phyloP scores from a whole-genome alignment of 805 yeast species.

The Lipomyces starkeyi region DNA sequence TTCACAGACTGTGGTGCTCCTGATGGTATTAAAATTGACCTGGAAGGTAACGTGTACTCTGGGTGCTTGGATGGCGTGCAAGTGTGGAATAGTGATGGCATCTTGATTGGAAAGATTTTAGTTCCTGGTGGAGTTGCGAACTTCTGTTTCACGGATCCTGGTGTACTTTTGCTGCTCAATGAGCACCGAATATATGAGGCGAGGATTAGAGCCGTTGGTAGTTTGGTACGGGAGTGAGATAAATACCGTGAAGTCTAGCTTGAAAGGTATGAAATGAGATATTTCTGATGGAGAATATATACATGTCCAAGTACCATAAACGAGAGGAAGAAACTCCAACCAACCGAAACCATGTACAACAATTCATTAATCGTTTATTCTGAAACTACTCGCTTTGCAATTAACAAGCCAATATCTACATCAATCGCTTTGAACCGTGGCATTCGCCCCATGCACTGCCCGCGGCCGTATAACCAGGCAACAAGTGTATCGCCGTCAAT shows the following conservation, averaged over 20 bases:
- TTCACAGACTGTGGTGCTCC: constrained; percentile 42
- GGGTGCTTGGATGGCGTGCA: constrained; percentile 44
- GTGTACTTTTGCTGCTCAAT: constrained; percentile 39
- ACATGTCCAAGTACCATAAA: not conserved
- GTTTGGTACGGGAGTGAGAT: constrained; percentile 13
- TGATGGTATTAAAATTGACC: constrained; percentile 44
- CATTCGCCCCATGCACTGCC: constrained; percentile 10
- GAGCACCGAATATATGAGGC: constrained; percentile 39
- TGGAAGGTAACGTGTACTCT: constrained; percentile 42
- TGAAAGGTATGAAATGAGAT: not conserved
- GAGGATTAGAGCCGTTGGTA: constrained; percentile 35
- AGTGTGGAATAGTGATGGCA: constrained; percentile 43
- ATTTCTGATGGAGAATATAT: not conserved
- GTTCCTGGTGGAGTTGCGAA: constrained; percentile 43
- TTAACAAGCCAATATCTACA: constrained; percentile 14
- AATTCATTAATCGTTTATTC: not conserved
- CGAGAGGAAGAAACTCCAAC: not conserved
- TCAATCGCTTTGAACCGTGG: constrained; percentile 19
- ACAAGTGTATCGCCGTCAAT: constrained; percentile 20
- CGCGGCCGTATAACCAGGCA: constrained; percentile 19
- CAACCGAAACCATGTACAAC: not conserved
- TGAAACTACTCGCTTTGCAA: not conserved
- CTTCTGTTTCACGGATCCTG: constrained; percentile 42
- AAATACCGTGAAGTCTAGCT: no score
- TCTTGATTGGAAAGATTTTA: constrained; percentile 41